These are phyloP conservation scores for Sclerotinia nivalis DNA, from an alignment of 2,329 filamentous ascomycete species.

Conservation along the genomic window DNA sequence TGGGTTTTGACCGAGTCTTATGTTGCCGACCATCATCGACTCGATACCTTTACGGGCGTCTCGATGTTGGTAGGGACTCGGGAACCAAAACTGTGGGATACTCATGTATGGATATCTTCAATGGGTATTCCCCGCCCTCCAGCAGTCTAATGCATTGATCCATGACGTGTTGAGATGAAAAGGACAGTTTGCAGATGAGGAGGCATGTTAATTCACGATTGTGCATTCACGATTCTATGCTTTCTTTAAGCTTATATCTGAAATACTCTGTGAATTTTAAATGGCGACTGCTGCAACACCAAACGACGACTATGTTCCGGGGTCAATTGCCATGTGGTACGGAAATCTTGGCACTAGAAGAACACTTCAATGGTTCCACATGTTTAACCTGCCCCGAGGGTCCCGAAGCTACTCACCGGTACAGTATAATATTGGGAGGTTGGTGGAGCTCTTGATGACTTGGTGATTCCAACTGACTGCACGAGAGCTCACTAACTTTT, in stretches of 20 bases:
- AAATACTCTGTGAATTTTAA: neutral
- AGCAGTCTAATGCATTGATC: neutral
- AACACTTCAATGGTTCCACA: neutral
- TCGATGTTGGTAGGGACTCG: neutral
- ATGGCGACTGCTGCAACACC: neutral
- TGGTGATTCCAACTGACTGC: neutral
- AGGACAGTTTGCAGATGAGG: conserved; percentile 7
- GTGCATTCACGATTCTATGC: neutral
- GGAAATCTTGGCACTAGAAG: neutral
- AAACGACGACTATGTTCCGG: neutral
- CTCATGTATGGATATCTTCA: neutral
- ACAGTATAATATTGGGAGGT: neutral
- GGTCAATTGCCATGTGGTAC: neutral
- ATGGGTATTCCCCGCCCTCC: neutral
- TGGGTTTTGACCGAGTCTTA: conserved; percentile 9
- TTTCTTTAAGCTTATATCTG: conserved; percentile 5
- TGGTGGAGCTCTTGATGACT: neutral
- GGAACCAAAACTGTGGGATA: neutral
- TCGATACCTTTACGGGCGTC: neutral
- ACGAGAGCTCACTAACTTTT: neutral
- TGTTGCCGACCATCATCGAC: neutral
- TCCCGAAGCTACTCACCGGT: neutral
- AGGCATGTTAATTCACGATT: neutral
- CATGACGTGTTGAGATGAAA: conserved; percentile 21
- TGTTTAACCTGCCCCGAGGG: neutral